Conservation (phyloP, 805 yeast genomes). For the Wickerhamiella allomyrinae region DNA sequence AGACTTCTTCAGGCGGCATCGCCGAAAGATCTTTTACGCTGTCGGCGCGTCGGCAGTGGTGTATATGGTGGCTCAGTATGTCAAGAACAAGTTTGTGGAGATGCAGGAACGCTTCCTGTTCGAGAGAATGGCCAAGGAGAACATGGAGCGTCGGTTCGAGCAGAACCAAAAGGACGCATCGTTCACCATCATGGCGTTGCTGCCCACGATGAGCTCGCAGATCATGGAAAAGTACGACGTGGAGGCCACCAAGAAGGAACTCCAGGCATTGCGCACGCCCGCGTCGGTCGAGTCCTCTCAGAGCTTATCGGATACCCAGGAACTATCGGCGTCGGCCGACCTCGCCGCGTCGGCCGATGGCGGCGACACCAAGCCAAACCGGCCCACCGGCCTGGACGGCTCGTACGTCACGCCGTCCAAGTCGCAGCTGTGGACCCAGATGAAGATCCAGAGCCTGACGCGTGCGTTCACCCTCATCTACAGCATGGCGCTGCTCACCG, state of each 20-base stretch:
- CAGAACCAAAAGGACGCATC: slow-evolving; percentile 88
- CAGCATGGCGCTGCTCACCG: slow-evolving; percentile 50
- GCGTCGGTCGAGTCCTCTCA: slow-evolving; percentile 1
- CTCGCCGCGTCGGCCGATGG: slow-evolving; percentile 8
- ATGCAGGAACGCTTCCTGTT: slow-evolving; percentile 39
- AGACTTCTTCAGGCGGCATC: slow-evolving; percentile 32
- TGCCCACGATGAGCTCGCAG: slow-evolving; percentile 61
- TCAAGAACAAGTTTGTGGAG: slow-evolving; percentile 33
- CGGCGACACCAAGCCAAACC: not conserved
- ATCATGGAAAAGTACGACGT: slow-evolving; percentile 50
- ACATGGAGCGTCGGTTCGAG: slow-evolving; percentile 65
- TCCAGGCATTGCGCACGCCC: slow-evolving; percentile 41
- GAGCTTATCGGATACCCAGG: not conserved
- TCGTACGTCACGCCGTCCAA: slow-evolving; percentile 27
- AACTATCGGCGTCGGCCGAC: not conserved
- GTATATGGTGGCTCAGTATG: slow-evolving; percentile 31
- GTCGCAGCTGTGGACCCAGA: slow-evolving; percentile 68
- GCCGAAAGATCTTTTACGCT: slow-evolving; percentile 30
- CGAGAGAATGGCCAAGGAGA: slow-evolving; percentile 48
- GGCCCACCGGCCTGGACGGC: slow-evolving; percentile 5
- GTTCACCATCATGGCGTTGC: slow-evolving; percentile 65
- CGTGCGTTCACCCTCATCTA: slow-evolving; percentile 60
- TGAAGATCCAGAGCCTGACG: slow-evolving; percentile 60
- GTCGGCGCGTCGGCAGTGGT: slow-evolving; percentile 33
- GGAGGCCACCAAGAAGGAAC: slow-evolving; percentile 54